These are phyloP conservation scores for Leccinum subrobustum DNA, from an alignment of 1,284 basidiomycete species.

Conservation along the genomic window DNA sequence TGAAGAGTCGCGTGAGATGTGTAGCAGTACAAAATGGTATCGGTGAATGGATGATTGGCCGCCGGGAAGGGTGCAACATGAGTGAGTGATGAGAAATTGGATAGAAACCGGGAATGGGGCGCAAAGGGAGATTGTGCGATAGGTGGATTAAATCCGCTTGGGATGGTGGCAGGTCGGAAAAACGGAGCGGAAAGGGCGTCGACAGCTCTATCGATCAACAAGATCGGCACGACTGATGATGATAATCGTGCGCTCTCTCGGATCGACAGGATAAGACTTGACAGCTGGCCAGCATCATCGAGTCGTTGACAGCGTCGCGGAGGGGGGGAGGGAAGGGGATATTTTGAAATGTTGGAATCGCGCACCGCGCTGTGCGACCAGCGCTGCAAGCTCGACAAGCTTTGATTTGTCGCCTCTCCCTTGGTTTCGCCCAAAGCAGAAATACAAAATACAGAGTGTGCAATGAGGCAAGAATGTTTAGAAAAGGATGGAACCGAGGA, in stretches of 20 bases:
- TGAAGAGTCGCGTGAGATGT: constrained; percentile 16
- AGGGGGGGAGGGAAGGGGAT: not conserved
- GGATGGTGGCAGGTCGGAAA: constrained; percentile 16
- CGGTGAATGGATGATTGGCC: constrained; percentile 25
- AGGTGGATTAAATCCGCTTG: constrained; percentile 19
- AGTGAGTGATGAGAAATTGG: constrained; percentile 22
- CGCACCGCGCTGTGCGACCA: constrained; percentile 37
- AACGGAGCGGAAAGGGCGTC: constrained; percentile 20
- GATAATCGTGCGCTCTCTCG: constrained; percentile 23
- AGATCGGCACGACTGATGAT: constrained; percentile 30
- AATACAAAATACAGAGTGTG: constrained; percentile 37
- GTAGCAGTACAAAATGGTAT: constrained; percentile 21
- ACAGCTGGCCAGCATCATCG: constrained; percentile 43
- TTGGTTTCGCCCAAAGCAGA: constrained; percentile 34
- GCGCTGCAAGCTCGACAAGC: constrained; percentile 32
- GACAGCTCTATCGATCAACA: constrained; percentile 40
- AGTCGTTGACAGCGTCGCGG: constrained; percentile 39
- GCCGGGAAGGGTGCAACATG: constrained; percentile 23
- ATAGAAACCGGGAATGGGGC: constrained; percentile 19
- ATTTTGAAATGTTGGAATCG: not conserved
- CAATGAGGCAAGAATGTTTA: constrained; percentile 32
- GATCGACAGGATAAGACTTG: constrained; percentile 29
- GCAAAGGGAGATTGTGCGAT: constrained; percentile 30
- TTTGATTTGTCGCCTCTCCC: constrained; percentile 23
- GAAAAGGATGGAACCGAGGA: constrained; percentile 29